Base-by-base conservation (phyloP, 208 protist genomes). In the Crithidia thermophila region DNA sequence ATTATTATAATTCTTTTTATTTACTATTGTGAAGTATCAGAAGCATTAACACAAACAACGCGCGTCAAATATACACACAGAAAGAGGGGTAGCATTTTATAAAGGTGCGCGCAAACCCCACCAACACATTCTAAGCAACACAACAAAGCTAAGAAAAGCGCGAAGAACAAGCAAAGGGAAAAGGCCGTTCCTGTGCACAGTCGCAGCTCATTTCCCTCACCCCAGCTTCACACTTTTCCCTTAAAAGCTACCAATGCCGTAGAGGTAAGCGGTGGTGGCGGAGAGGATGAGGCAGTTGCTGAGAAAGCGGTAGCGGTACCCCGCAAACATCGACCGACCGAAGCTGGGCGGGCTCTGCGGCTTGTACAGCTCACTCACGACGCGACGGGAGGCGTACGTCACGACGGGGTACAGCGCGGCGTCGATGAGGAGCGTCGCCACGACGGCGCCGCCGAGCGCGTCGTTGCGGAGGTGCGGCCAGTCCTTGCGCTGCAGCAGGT, bases 361-460 rank as follows among this genome's bases (percentile, higher is more conserved):
- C 18, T 46, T 42, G 66, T 86, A 90, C 1, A 92, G 34, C 18
- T 72, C 40, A 4, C 40, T 47, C 16, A 93, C 65, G 33, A 90
- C 76, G 7, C 72, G 66, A 0, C 90, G 75, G 20, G 60, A 49
- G 18, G 55, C 73, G 9, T 18, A 1, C 10, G 76, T 81, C 0
- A 67, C 61, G 11, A 90, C 18, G 1, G 83, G 78, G 52, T 93
- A 93, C 13, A 78, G 13, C 10, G 84, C 21, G 11, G 76, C 27
- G 64, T 93, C 90, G 0, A 82, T 30, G 20, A 50, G 60, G 5
- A 85, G 37, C 27, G 84, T 85, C 0, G 81, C 81, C 10, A 40
- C 75, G 60, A 87, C 88, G 45, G 87, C 84, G 9, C 87, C 82
- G 31, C 47, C 45, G 6, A 95, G 66, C n/a, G 90, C 87, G 49